Evolutionary conservation across 345 rosid species (phyloP), one percentile per base, ranked within the genome.

Genomic region (Salix exigua): DNA sequence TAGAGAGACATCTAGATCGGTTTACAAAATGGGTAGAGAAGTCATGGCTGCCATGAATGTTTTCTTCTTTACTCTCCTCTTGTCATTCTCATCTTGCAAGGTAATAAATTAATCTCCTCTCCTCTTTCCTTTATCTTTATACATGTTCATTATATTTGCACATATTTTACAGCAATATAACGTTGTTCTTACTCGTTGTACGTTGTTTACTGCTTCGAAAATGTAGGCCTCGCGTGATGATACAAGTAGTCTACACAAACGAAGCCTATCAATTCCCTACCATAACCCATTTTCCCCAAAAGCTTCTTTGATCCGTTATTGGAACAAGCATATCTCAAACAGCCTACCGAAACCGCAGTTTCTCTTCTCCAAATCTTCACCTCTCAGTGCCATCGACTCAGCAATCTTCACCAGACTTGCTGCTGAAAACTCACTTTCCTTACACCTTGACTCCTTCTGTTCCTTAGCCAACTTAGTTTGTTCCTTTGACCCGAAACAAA

Each of bases 281-380:
- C 13, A 12, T 8, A 82, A 67, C 23, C 82, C 85, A 3, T 78
- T 82, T 18, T 78, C 82, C 6, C 82, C 82, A 6, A 75, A 51
- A 67, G 82, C 85, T 14, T 78, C 79, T 38, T 21, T 72, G 23
- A 65, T 75, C 35, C 85, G 85, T 35, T 78, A 78, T 37, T 82
- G 85, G 85, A 82, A 78, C 71, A 78, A 66, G 9, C 77, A 75
- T 1, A 48, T 82, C 77, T 67, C 79, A n/a, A 75, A 78, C 65
- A 61, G 3, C 51, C 70, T 71, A 25, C 85, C 85, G 2, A 78
- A 78, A 44, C 70, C 85, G 2, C 70, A 23, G 10, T 82, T 82
- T 61, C 82, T 82, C 26, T 30, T 82, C 68, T 78, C 85, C 63
- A 82, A 82, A 51, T 75, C 85, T 11, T 82, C 85, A 16, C 85